A percentile compares a stretch with the other conserved stretches of the same genome.
phyloP scores from a whole-genome alignment of 179 eudicot genomes.

The Silene vulgaris region DNA sequence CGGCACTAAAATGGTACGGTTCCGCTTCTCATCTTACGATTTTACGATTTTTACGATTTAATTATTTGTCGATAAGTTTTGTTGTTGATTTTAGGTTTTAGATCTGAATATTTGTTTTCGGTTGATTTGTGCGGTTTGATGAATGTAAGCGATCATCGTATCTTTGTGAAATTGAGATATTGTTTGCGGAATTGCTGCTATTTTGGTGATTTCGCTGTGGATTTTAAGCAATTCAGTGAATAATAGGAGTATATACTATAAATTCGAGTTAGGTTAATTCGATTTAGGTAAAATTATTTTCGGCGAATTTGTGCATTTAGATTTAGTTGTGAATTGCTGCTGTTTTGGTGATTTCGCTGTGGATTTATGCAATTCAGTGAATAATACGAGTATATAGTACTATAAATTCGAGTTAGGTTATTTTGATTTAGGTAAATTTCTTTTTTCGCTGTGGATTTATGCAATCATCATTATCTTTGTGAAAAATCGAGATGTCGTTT shows the following conservation, averaged over 20 bases:
- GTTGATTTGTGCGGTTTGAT: neutral
- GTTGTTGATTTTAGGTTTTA: neutral
- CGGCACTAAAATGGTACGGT: conserved; percentile 84
- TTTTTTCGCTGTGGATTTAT: neutral
- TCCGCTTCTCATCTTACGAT: neutral
- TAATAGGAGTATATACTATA: neutral
- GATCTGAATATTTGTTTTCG: neutral
- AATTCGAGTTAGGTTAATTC: too few relatives aligned
- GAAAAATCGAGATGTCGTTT: too few relatives aligned
- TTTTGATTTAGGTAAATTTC: neutral
- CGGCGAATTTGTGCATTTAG: neutral
- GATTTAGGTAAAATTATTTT: neutral
- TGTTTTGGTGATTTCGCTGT: neutral
- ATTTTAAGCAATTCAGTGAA: neutral
- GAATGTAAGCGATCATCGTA: neutral
- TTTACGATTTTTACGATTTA: neutral
- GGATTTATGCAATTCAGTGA: neutral
- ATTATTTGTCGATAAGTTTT: neutral
- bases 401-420: too few relatives aligned
- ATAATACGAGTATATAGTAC: neutral
- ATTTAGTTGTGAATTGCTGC: neutral
- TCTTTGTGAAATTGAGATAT: neutral
- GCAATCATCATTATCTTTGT: neutral
- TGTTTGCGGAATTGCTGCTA: neutral
- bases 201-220: too few relatives aligned